Evolutionary conservation across 2,329 filamentous ascomycete genomes (phyloP), one percentile per base, ranked within the genome.

Genomic region (Colletotrichum paranaense): DNA sequence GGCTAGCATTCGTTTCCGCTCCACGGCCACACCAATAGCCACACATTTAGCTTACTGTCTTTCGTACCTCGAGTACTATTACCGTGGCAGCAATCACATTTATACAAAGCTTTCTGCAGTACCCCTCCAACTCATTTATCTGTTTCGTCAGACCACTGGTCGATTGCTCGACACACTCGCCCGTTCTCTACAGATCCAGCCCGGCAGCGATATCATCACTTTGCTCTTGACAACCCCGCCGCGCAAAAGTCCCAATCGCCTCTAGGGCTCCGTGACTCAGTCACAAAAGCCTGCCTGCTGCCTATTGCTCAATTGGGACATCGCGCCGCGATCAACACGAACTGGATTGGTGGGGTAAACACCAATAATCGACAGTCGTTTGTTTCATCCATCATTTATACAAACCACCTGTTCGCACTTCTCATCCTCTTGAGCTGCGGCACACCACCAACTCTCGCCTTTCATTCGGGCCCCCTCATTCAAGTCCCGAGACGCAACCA

Each of bases 401-500:
- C 58, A 67, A 62, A 53, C 52, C 63, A 60, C 49, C 65, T 22
- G 67, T 64, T 66, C 55, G 42, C 59, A 58, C 28, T 24, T 62
- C 60, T 22, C 53, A 59, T 53, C 19, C 19, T 0, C 19, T n/a
- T 42, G 24, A 53, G 58, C 38, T 32, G 59, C 12, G 24, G 46
- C 26, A 59, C 46, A 55, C 53, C 46, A 55, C 53, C 53, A 24
- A 30, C 68, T 69, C 24, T 49, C 42, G 46, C 7, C 63, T 32
- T 26, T 24, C 30, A 16, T 22, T 24, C 24, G 28, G 30, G 5
- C 7, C 9, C 58, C 26, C 49, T 42, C 22, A 30, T 12, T 56
- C 71, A 73, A 14, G 42, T 46, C 30, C 22, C 35, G 2, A 35
- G 8, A 24, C 16, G 4, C 26, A 38, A 16, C 63, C 72, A 92